Base-by-base conservation (phyloP, 768 basidiomycete genomes). In the Boletellus sp. region DNA sequence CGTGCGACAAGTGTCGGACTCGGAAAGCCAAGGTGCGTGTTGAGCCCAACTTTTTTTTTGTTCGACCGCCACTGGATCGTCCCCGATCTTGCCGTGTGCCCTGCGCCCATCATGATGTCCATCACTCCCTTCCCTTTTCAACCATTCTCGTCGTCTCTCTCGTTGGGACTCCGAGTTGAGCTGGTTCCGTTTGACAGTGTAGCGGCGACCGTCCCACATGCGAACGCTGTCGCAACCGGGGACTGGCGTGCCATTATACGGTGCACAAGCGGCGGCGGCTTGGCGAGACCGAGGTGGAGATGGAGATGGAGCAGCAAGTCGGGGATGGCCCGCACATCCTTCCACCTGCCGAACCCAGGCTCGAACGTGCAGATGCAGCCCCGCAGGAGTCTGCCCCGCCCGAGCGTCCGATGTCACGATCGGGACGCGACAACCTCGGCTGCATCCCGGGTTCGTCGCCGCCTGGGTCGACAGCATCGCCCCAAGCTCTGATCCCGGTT, bases 1-100 rank as follows among this genome's bases (percentile, higher is more conserved):
- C 85, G 3, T 89, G 86, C 66, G 82, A 87, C 59, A 84, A 84
- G 61, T 88, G 87, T 63, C 77, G 87, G 13, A 74, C 73, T 1
- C 70, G 85, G 43, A 90, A 88, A 64, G 85, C 84, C 26, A 90
- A 89, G 76, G 86, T 87, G 56, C 42, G 75, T 22, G 28, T 16
- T 22, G 44, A n/a, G n/a, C n/a, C n/a, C n/a, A n/a, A n/a, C n/a
- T n/a, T n/a, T n/a, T n/a, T n/a, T n/a, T n/a, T n/a, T n/a, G n/a
- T n/a, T n/a, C n/a, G n/a, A n/a, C n/a, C n/a, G n/a, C n/a, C 26
- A 15, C 16, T 41, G 16, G 13, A 3, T 26, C 12, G 4, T 9
- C 12, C 4, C 15, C 19, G 11, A 19, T 37, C 9, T 10, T 40
- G 23, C 16, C 26, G 9, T 26, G 26, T 26, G 26, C 6, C 26